Evolutionary conservation across 148 eudicot genomes (phyloP).

Genomic region (Chenopodium formosanum): DNA sequence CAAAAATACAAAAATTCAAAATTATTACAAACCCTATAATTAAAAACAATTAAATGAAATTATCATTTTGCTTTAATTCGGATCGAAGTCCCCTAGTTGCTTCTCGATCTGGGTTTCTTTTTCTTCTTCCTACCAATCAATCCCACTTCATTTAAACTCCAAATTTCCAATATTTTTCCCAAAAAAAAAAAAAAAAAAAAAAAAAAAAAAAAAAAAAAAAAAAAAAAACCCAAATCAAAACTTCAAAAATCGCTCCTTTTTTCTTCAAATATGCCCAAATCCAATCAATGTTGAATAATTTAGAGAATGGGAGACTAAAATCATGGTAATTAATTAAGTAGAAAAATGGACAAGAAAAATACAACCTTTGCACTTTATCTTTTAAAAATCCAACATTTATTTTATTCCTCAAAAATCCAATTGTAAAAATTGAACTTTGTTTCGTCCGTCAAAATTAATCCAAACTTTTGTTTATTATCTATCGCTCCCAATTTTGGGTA

Average conservation of each 20-base stretch:
- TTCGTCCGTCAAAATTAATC: too few species aligned
- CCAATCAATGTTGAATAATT: constrained; percentile 7
- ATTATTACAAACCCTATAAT: not conserved
- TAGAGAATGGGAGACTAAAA: too few species aligned
- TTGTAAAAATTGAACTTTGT: too few species aligned
- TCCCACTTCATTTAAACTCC: constrained; percentile 16
- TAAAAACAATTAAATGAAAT: not conserved
- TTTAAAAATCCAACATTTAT: too few species aligned
- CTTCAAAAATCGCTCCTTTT: too few species aligned
- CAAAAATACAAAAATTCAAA: constrained; percentile 2
- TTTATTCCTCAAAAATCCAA: too few species aligned
- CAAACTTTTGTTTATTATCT: too few species aligned
- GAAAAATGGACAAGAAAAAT: too few species aligned
- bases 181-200: too few species aligned
- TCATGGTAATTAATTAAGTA: too few species aligned
- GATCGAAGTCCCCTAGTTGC: constrained; percentile 43
- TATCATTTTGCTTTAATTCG: constrained; percentile 50
- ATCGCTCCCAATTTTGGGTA: too few species aligned
- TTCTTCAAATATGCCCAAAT: constrained; percentile 16
- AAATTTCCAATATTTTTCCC: constrained; percentile 3
- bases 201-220: not conserved
- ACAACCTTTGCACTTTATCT: too few species aligned
- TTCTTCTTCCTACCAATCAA: constrained; percentile 4
- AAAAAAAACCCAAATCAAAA: constrained; percentile 17
- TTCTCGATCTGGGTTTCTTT: constrained; percentile 23